Percentiles rank a stretch among this genome's conserved stretches.
These are phyloP conservation scores for Kodamaea lidongshanica DNA, from an alignment of 805 yeast genomes.

Conservation along the genomic window DNA sequence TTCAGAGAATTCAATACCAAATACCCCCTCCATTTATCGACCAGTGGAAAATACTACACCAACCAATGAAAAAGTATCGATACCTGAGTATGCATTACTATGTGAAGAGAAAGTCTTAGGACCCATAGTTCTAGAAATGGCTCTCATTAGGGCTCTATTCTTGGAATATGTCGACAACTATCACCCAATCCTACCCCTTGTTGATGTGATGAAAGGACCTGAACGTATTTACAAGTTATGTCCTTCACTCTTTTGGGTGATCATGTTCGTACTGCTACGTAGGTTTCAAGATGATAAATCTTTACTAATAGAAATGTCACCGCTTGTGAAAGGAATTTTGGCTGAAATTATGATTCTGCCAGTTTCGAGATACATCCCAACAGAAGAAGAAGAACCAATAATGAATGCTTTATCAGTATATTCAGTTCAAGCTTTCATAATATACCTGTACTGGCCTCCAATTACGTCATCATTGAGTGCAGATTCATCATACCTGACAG, in stretches of 20 bases:
- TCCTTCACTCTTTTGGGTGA: conserved; percentile 91
- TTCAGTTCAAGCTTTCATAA: conserved; percentile 86
- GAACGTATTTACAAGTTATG: conserved; percentile 73
- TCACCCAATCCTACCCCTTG: conserved; percentile 83
- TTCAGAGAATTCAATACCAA: conserved; percentile 22
- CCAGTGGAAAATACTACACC: conserved; percentile 4
- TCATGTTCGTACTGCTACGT: conserved; percentile 77
- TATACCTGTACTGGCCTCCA: conserved; percentile 95
- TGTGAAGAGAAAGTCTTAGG: conserved; percentile 72
- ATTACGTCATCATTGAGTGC: conserved; percentile 90
- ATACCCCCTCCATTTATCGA: conserved; percentile 22
- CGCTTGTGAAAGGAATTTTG: conserved; percentile 64
- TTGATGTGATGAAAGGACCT: conserved; percentile 75
- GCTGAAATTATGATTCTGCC: conserved; percentile 90
- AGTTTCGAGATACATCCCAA: conserved; percentile 74
- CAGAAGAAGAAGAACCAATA: conserved; percentile 73
- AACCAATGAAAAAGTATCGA: not conserved
- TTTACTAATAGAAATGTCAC: conserved; percentile 58
- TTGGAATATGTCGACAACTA: conserved; percentile 68
- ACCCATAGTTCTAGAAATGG: conserved; percentile 54
- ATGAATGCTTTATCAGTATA: conserved; percentile 86
- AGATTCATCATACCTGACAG: conserved; percentile 92
- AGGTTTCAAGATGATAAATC: conserved; percentile 27
- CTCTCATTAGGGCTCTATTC: conserved; percentile 57
- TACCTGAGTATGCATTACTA: conserved; percentile 32